Conservation (phyloP, 441 rosid genomes). For the Capsella rubella region DNA sequence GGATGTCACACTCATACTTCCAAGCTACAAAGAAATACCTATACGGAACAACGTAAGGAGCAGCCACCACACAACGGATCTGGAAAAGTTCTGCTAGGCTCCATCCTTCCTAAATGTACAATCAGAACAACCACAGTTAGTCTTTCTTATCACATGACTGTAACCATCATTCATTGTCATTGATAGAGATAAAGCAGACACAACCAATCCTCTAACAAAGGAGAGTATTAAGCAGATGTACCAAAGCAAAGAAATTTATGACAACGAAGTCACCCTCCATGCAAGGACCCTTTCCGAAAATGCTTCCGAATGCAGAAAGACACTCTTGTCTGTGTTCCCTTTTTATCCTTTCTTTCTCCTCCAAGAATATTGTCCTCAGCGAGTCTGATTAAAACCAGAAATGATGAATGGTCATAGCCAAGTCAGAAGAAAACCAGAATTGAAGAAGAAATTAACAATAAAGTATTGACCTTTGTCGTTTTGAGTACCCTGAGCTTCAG, state of each 20-base stretch:
- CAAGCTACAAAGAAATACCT: conserved; percentile 54
- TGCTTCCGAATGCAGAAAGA: conserved; percentile 54
- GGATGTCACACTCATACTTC: conserved; percentile 20
- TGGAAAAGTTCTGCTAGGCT: conserved; percentile 85
- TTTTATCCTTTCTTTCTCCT: conserved; percentile 51
- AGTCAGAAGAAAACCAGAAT: neutral
- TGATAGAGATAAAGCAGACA: conserved; percentile 23
- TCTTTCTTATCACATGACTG: neutral
- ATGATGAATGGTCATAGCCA: neutral
- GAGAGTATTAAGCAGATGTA: conserved; percentile 39
- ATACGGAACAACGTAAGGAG: conserved; percentile 96
- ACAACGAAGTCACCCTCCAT: conserved; percentile 71
- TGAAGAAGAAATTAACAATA: neutral
- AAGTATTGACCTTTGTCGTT: conserved; percentile 48
- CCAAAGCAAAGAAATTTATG: conserved; percentile 93
- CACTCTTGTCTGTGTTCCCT: conserved; percentile 74
- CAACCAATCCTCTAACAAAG: conserved; percentile 7
- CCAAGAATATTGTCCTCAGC: conserved; percentile 40
- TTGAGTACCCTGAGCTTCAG: conserved; percentile 39
- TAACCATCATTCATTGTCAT: conserved; percentile 11
- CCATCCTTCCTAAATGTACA: conserved; percentile 83
- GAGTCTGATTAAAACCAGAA: conserved; percentile 45
- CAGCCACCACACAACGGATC: conserved; percentile 76
- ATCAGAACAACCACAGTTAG: neutral
- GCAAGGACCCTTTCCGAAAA: conserved; percentile 62